Percentiles rank a stretch among this genome's conserved stretches.
Conservation (phyloP, 1,284 basidiomycete genomes). For the Cryptococcus wingfieldii region DNA sequence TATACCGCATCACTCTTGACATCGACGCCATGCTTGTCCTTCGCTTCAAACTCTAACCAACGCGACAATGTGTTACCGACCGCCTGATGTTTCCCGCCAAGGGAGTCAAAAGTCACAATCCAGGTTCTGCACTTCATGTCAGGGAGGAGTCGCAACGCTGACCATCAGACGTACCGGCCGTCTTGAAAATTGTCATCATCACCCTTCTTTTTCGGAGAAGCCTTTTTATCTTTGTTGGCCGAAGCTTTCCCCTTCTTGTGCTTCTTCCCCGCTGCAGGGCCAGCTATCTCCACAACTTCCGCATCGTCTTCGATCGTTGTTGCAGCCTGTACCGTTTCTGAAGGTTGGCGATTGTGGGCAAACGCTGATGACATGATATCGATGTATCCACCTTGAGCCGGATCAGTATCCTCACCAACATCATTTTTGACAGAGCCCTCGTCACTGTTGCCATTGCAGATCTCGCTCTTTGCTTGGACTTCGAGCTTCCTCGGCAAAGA, state of each 20-base stretch:
- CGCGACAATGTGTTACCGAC: constrained; percentile 60
- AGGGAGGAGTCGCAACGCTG: neutral
- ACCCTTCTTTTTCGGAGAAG: neutral
- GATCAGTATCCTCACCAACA: constrained; percentile 12
- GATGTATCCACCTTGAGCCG: neutral
- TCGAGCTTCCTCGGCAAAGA: constrained; percentile 9
- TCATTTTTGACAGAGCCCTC: neutral
- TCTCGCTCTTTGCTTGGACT: constrained; percentile 20
- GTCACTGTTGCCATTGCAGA: constrained; percentile 10
- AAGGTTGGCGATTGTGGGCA: no score
- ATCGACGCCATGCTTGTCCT: constrained; percentile 61
- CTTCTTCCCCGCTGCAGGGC: neutral
- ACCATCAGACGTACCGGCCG: constrained; percentile 18
- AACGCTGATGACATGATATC: no score
- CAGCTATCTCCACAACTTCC: neutral
- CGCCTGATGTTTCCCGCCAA: constrained; percentile 64
- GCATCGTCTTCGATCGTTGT: neutral
- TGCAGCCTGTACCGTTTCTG: neutral
- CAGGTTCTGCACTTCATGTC: constrained; percentile 55
- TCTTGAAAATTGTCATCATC: neutral
- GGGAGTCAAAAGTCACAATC: constrained; percentile 83
- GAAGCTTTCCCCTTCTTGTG: constrained; percentile 1
- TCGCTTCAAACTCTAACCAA: constrained; percentile 76
- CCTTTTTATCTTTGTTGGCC: constrained; percentile 7
- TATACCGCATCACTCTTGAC: constrained; percentile 45